A percentile compares a stretch with the other conserved stretches of the same genome.
Conservation (phyloP, 2,329 filamentous ascomycete species). For the Drechslerella stenobrocha region DNA sequence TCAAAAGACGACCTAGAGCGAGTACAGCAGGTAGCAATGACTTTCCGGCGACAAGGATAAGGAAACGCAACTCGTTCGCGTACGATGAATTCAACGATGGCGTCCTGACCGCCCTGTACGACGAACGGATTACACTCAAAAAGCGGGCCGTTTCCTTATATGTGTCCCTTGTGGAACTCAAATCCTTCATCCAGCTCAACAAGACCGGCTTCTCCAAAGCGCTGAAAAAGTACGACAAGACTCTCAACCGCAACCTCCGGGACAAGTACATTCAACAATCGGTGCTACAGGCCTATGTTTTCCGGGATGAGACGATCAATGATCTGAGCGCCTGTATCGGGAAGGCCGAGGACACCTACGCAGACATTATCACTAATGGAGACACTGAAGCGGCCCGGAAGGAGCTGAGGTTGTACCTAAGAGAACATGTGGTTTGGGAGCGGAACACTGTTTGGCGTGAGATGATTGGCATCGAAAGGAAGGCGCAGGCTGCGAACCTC, state of each 20-base stretch:
- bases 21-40: slow-evolving; percentile 36
- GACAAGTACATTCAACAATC: slow-evolving; percentile 71
- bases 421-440: slow-evolving; percentile 98
- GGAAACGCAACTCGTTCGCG: slow-evolving; percentile 55
- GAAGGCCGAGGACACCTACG: slow-evolving; percentile 77
- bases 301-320: slow-evolving; percentile 71
- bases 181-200: slow-evolving; percentile 94
- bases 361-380: slow-evolving; percentile 77
- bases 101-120: slow-evolving; percentile 68
- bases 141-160: slow-evolving; percentile 86
- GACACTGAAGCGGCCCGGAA: slow-evolving; percentile 75
- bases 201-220: slow-evolving; percentile 95
- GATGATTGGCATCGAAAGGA: slow-evolving; percentile 96
- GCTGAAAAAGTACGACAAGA: slow-evolving; percentile 98
- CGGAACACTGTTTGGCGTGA: slow-evolving; percentile 98
- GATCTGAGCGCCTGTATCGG: slow-evolving; percentile 71
- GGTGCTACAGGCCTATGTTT: slow-evolving; percentile 80
- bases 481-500: slow-evolving; percentile 89
- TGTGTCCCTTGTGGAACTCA: slow-evolving; percentile 89
- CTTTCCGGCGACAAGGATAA: slow-evolving; percentile 16
- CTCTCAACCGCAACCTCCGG: slow-evolving; percentile 78
- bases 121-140: slow-evolving; percentile 80
- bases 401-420: slow-evolving; percentile 83
- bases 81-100: slow-evolving; percentile 81
- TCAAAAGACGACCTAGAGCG: slow-evolving; percentile 28